Evolutionary conservation across 108 stramenopile species (phyloP).

Genomic region (Epithemia pelagica): DNA sequence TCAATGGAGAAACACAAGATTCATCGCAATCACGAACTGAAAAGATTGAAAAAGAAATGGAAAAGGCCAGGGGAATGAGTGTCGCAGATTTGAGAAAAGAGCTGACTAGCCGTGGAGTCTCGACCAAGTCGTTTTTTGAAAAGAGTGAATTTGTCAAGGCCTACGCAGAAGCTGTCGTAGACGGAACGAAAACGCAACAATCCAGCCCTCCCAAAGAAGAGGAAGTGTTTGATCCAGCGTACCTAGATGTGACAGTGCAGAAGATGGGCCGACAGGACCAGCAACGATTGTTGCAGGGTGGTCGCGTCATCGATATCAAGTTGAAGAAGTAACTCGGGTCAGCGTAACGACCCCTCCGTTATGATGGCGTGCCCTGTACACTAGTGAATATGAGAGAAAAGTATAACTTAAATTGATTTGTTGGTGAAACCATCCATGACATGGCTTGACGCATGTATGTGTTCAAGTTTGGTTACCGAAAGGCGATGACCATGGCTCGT

Average conservation of each 20-base stretch:
- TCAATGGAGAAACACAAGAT: not conserved
- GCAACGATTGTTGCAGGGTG: not conserved
- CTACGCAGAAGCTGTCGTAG: constrained; percentile 47
- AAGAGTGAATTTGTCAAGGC: constrained; percentile 54
- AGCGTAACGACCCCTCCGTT: not conserved
- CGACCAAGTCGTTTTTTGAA: constrained; percentile 56
- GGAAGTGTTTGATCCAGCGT: constrained; percentile 59
- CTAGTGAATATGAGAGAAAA: too few relatives aligned
- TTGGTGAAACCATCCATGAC: too few relatives aligned
- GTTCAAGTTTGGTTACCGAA: too few relatives aligned
- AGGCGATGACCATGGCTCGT: constrained; percentile 25
- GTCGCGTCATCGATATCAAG: constrained; percentile 4
- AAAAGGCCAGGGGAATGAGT: constrained; percentile 48
- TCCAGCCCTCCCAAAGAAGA: constrained; percentile 12
- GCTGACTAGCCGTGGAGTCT: constrained; percentile 45
- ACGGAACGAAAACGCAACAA: constrained; percentile 17
- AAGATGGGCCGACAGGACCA: constrained; percentile 29
- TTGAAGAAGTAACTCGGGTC: not conserved
- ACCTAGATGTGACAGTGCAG: constrained; percentile 52
- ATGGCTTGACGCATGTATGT: too few relatives aligned
- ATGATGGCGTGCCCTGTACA: too few relatives aligned
- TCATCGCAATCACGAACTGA: constrained; percentile 28
- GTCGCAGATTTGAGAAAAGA: constrained; percentile 52
- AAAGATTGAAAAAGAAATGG: constrained; percentile 53
- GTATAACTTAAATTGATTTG: too few relatives aligned